Conservation (phyloP, 768 basidiomycete species). For the Mycena epipterygia region DNA sequence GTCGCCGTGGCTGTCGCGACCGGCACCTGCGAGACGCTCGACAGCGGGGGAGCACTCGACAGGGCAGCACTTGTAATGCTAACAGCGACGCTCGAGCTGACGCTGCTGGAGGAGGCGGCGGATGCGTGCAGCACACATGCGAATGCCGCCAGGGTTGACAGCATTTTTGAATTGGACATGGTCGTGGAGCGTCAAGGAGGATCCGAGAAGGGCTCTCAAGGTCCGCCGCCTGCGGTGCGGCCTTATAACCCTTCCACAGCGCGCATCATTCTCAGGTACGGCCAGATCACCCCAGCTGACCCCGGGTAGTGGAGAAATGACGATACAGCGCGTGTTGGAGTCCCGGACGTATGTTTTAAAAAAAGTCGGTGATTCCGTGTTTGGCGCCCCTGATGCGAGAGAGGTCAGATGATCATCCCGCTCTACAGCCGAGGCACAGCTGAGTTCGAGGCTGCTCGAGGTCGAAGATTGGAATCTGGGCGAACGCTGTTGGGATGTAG, state of each 20-base stretch:
- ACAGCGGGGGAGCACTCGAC: background rate
- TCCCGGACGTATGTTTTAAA: no score
- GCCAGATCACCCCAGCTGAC: background rate
- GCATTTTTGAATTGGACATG: conserved; percentile 22
- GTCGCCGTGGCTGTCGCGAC: conserved; percentile 28
- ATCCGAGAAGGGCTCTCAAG: conserved; percentile 17
- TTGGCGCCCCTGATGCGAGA: background rate
- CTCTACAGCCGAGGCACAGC: no score
- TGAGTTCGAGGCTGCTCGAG: no score
- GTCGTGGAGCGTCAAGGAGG: background rate
- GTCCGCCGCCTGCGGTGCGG: background rate
- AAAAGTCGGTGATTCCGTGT: background rate
- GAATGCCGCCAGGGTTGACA: conserved; percentile 9
- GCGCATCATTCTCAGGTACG: conserved; percentile 6
- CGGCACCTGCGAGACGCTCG: conserved; percentile 19
- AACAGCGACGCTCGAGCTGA: background rate
- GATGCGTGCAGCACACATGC: conserved; percentile 14
- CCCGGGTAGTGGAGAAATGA: background rate
- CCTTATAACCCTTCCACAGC: conserved; percentile 4
- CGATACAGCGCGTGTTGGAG: no score
- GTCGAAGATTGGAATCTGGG: no score
- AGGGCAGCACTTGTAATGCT: background rate
- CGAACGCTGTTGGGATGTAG: no score
- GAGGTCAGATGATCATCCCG: no score
- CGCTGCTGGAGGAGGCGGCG: conserved; percentile 9